Evolutionary conservation across 768 basidiomycete species (phyloP).

Genomic region (Lactarius hengduanensis): DNA sequence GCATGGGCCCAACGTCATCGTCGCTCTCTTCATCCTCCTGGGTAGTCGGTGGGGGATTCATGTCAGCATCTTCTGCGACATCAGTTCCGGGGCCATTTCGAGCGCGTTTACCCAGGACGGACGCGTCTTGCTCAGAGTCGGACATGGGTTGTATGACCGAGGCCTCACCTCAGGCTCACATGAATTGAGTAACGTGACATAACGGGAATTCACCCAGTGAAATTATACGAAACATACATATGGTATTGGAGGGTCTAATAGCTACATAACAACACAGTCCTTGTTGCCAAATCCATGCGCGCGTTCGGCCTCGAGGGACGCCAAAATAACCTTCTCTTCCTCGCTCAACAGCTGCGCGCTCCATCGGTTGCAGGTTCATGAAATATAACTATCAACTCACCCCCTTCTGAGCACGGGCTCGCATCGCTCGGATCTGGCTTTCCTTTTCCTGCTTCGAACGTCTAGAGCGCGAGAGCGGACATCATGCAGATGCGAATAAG

Average conservation of each 20-base stretch:
- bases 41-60: slow-evolving; percentile 36
- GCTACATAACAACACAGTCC: slow-evolving; percentile 59
- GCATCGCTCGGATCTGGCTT: slow-evolving; percentile 67
- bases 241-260: slow-evolving; percentile 3
- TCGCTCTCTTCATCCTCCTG: slow-evolving; percentile 57
- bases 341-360: slow-evolving; percentile 52
- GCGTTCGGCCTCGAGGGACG: slow-evolving; percentile 49
- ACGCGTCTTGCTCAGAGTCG: slow-evolving; percentile 47
- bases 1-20: slow-evolving; percentile 89
- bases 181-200: neutral
- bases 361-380: slow-evolving; percentile 18
- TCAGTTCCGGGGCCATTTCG: slow-evolving; percentile 40
- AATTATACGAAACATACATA: neutral
- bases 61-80: slow-evolving; percentile 31
- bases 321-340: slow-evolving; percentile 61
- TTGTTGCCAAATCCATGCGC: slow-evolving; percentile 37
- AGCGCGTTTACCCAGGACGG: slow-evolving; percentile 63
- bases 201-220: neutral
- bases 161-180: neutral
- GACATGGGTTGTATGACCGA: slow-evolving; percentile 23
- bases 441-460: slow-evolving; percentile 74
- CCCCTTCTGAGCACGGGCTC: slow-evolving; percentile 72
- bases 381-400: slow-evolving; percentile 41
- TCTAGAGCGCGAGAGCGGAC: slow-evolving; percentile 42
- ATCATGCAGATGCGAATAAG: slow-evolving; percentile 66